These are phyloP conservation scores for Emergomyces orientalis DNA, from an alignment of 2,329 filamentous ascomycete genomes.

Conservation along the genomic window DNA sequence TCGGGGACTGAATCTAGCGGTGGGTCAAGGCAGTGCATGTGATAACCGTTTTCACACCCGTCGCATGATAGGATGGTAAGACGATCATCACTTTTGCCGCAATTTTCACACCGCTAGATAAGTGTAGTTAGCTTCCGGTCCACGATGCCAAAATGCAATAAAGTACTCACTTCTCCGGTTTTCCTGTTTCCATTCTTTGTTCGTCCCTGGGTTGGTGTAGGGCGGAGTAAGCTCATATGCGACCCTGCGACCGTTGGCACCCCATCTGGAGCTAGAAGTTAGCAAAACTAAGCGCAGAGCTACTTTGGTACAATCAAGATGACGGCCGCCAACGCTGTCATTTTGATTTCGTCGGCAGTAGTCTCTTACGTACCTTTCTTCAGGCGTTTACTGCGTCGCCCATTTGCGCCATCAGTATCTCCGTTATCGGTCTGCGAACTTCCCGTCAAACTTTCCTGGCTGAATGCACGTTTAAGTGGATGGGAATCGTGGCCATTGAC, in stretches of 20 bases:
- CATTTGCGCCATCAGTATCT: constrained; percentile 55
- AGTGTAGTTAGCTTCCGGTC: constrained; percentile 21
- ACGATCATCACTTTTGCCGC: constrained; percentile 66
- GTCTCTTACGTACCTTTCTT: constrained; percentile 60
- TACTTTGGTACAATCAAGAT: constrained; percentile 22
- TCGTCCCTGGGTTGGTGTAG: constrained; percentile 54
- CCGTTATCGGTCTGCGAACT: constrained; percentile 35
- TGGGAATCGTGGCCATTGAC: constrained; percentile 46
- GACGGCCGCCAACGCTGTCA: constrained; percentile 9
- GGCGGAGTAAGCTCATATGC: constrained; percentile 90
- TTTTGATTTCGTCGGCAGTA: too few relatives aligned
- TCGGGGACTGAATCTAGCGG: constrained; percentile 68
- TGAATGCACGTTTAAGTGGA: constrained; percentile 68
- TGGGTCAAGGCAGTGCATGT: constrained; percentile 81
- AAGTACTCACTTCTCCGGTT: constrained; percentile 46
- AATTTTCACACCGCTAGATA: constrained; percentile 69
- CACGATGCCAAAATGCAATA: constrained; percentile 8
- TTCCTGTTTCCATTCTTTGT: constrained; percentile 49
- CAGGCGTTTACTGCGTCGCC: constrained; percentile 80
- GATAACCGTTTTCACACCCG: constrained; percentile 81
- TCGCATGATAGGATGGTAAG: constrained; percentile 72
- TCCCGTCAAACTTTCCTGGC: constrained; percentile 42
- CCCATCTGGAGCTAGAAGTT: constrained; percentile 9
- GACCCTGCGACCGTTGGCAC: constrained; percentile 76
- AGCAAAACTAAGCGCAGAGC: neutral